Evolutionary conservation across 495 filamentous ascomycete genomes (phyloP), one percentile per base, ranked within the genome.

Genomic region (Aspergillus sparsus): DNA sequence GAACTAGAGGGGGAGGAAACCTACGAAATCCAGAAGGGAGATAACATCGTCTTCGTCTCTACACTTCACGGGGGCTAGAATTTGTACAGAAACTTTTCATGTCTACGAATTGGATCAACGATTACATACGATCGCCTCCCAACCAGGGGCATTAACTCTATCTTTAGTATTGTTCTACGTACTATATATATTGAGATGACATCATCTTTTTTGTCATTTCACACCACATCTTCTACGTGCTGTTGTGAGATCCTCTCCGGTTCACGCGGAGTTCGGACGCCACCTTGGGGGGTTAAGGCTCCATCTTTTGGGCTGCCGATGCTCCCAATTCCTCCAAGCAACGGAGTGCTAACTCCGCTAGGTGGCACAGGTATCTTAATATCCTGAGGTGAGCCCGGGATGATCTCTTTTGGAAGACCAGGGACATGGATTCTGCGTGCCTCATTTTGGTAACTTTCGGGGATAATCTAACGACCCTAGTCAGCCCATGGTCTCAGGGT

Each of bases 41-140:
- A 99, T 74, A 93, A 89, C 66, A 89, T 99, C 68, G 78, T 97
- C 52, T 99, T 99, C 73, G 93, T 99, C 52, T 96, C 92, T 54
- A 99, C 94, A n/a, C 80, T 99, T 34, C 94, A 99, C 72, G 94
- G 94, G 32, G 94, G 94, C 58, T 96, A 77, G 66, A 36, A 42
- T 31, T 55, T 44, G 39, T 37, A 27, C 37, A 44, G 45, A 55
- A 53, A 62, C 47, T 57, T 37, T 15, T 10, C 53, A 36, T 41
- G 54, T 39, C 45, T 51, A 49, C 55, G 47, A 37, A 10, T 33
- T 8, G 15, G 15, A 31, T 27, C 50, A 7, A 15, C 15, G 44
- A 47, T 47, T 47, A 3, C 21, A 27, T 27, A 27, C 21, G 21
- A 27, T 27, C 21, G 3, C 21, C 3, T 27, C 21, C 21, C 21